Evolutionary conservation across 768 basidiomycete species (phyloP).

Genomic region (Hypholoma fasciculare): DNA sequence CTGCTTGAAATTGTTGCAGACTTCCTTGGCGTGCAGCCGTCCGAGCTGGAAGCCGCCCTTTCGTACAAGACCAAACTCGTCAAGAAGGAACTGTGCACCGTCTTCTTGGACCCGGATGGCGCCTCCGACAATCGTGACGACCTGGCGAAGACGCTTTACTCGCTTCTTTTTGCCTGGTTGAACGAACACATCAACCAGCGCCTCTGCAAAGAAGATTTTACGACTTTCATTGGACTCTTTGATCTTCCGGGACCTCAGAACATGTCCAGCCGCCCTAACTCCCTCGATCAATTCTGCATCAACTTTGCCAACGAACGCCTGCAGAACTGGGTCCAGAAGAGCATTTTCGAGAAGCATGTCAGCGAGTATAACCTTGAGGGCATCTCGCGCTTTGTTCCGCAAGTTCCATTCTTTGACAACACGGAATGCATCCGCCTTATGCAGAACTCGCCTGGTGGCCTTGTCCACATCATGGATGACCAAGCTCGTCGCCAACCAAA

Average conservation of each 20-base stretch:
- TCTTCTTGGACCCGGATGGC: slow-evolving; percentile 93
- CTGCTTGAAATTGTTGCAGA: slow-evolving; percentile 83
- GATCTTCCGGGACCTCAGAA: slow-evolving; percentile 95
- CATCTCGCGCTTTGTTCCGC: slow-evolving; percentile 66
- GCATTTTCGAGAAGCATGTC: slow-evolving; percentile 78
- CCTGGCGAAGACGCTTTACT: slow-evolving; percentile 91
- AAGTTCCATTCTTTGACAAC: slow-evolving; percentile 86
- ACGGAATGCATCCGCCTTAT: slow-evolving; percentile 85
- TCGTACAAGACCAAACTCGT: slow-evolving; percentile 92
- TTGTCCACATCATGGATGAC: slow-evolving; percentile 98
- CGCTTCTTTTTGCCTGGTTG: slow-evolving; percentile 93
- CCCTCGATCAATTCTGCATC: slow-evolving; percentile 94
- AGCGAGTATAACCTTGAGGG: slow-evolving; percentile 86
- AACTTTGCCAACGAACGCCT: slow-evolving; percentile 96
- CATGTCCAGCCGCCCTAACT: slow-evolving; percentile 83
- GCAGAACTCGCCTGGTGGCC: slow-evolving; percentile 84
- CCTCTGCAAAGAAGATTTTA: slow-evolving; percentile 91
- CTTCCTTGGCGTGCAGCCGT: slow-evolving; percentile 81
- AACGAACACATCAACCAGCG: slow-evolving; percentile 96
- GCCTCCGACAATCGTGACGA: slow-evolving; percentile 93
- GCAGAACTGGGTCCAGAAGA: slow-evolving; percentile 78
- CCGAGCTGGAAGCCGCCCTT: slow-evolving; percentile 74
- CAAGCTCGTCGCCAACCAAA: slow-evolving; percentile 84
- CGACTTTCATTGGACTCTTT: slow-evolving; percentile 89
- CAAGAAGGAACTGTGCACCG: slow-evolving; percentile 95